A percentile compares a stretch with the other conserved stretches of the same genome.
Conservation (phyloP, 1,139 yeast species). For the Yamadazyma triangularis region DNA sequence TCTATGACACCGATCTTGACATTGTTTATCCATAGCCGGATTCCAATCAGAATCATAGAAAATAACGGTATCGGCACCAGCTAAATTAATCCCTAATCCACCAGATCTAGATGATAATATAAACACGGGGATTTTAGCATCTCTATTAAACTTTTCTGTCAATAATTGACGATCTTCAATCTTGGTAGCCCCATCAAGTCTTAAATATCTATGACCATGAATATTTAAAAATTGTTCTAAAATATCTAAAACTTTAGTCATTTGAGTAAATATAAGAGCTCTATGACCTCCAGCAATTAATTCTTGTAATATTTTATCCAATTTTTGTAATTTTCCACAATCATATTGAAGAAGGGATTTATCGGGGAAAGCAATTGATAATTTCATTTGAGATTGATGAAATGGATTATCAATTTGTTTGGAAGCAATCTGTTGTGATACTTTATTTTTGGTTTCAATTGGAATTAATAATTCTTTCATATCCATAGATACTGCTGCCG, state of each 20-base stretch:
- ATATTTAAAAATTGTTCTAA: slow-evolving; percentile 90
- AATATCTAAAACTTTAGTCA: slow-evolving; percentile 94
- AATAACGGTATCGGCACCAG: slow-evolving; percentile 99
- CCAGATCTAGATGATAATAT: slow-evolving; percentile 95
- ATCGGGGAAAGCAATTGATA: slow-evolving; percentile 95
- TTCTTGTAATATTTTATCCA: slow-evolving; percentile 71
- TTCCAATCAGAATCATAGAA: slow-evolving; percentile 99
- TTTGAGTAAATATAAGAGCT: slow-evolving; percentile 93
- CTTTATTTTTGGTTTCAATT: slow-evolving; percentile 21
- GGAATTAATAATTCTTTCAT: slow-evolving; percentile 58
- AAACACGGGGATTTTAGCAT: slow-evolving; percentile 81
- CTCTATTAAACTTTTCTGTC: slow-evolving; percentile 90
- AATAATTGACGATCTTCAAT: slow-evolving; percentile 93
- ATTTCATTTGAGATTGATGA: slow-evolving; percentile 79
- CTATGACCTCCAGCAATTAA: slow-evolving; percentile 85
- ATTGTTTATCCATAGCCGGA: slow-evolving; percentile 99
- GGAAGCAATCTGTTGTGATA: slow-evolving; percentile 29
- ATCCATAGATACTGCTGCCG: slow-evolving; percentile 77
- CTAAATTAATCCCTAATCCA: slow-evolving; percentile 93
- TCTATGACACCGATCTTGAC: slow-evolving; percentile 98
- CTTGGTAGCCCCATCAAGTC: slow-evolving; percentile 96
- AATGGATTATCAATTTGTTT: slow-evolving; percentile 56
- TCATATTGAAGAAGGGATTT: slow-evolving; percentile 88
- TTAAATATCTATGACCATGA: slow-evolving; percentile 90
- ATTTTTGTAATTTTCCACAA: slow-evolving; percentile 90